phyloP scores from a whole-genome alignment of 352 stramenopile genomes.

The Phytophthora kernoviae region DNA sequence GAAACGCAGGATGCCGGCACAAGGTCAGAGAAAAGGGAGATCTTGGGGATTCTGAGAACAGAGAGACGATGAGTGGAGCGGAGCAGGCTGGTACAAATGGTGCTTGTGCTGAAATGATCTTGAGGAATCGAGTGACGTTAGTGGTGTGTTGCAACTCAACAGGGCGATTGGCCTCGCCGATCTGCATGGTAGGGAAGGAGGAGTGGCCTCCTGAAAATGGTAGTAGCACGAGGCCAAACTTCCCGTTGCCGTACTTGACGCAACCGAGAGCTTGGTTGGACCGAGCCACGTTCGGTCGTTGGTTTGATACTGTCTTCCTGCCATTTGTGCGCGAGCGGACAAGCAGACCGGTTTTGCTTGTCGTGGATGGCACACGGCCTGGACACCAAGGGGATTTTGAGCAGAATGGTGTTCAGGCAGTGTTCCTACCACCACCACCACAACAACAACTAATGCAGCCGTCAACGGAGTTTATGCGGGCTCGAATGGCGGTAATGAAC shows the following conservation, averaged over 20 bases:
- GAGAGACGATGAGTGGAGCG: neutral
- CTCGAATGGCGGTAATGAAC: neutral
- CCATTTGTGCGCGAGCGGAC: constrained; percentile 25
- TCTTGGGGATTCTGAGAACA: neutral
- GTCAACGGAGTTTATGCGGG: neutral
- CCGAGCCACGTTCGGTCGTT: constrained; percentile 24
- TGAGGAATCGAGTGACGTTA: constrained; percentile 19
- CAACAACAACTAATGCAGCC: neutral
- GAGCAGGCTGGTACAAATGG: neutral
- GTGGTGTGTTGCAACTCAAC: constrained; percentile 36
- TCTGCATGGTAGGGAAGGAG: constrained; percentile 29
- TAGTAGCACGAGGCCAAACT: neutral
- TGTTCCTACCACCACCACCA: constrained; percentile 18
- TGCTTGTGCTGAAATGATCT: neutral
- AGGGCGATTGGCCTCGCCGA: constrained; percentile 12
- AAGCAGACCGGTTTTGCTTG: constrained; percentile 27
- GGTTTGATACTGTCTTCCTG: constrained; percentile 32
- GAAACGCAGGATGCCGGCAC: neutral
- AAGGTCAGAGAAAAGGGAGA: neutral
- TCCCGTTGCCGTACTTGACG: constrained; percentile 22
- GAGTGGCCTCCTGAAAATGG: constrained; percentile 2
- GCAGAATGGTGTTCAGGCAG: constrained; percentile 20
- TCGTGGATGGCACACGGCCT: constrained; percentile 27
- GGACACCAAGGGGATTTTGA: constrained; percentile 40
- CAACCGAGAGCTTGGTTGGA: constrained; percentile 40